phyloP scores from a whole-genome alignment of 306 rosid species.

The Pueraria montana region DNA sequence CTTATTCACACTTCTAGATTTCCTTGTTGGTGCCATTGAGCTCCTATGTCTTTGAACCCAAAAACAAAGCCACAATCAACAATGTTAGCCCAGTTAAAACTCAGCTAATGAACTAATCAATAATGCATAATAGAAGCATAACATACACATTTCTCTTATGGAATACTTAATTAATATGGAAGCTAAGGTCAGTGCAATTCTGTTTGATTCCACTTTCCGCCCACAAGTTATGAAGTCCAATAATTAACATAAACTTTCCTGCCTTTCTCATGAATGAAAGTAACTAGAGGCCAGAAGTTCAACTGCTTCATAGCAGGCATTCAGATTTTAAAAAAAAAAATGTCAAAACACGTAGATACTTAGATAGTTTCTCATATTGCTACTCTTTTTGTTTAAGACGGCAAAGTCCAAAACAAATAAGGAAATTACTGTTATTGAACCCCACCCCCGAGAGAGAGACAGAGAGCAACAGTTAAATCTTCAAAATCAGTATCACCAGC shows the following conservation, averaged over 20 bases:
- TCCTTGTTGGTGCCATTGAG: conserved; percentile 79
- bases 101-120: conserved; percentile 18
- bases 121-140: conserved; percentile 20
- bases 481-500: background rate
- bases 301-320: background rate
- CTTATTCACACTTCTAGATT: conserved; percentile 63
- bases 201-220: conserved; percentile 1
- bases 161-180: background rate
- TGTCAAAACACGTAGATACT: background rate
- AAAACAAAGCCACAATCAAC: conserved; percentile 32
- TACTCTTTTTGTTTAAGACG: background rate
- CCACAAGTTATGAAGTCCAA: background rate
- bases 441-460: background rate
- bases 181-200: conserved; percentile 16
- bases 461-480: background rate
- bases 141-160: background rate
- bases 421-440: background rate
- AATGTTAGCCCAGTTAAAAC: conserved; percentile 18
- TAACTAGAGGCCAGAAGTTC: conserved; percentile 21
- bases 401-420: background rate
- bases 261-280: conserved; percentile 17
- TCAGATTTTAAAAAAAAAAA: background rate
- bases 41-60: conserved; percentile 50
- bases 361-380: background rate
- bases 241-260: background rate